Evolutionary conservation across 2,329 filamentous ascomycete genomes (phyloP).

Genomic region (Fonsecaea nubica): DNA sequence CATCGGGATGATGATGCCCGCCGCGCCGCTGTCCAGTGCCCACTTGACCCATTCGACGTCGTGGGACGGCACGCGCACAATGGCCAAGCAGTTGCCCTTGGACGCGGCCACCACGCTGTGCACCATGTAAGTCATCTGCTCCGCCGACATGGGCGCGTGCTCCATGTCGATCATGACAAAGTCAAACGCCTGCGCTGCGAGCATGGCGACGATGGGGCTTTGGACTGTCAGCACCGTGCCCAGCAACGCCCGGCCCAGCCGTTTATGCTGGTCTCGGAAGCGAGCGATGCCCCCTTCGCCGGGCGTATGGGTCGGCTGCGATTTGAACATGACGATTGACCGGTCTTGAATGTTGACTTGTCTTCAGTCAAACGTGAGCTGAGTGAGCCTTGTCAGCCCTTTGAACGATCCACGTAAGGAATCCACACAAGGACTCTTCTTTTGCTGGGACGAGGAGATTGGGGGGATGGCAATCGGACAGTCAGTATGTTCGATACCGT

Average conservation of each 20-base stretch:
- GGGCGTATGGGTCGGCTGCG: neutral
- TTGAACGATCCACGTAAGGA: neutral
- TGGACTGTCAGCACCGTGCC: constrained; percentile 7
- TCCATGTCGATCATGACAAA: constrained; percentile 62
- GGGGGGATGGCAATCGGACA: neutral
- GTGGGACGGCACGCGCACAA: constrained; percentile 59
- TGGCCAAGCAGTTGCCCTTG: constrained; percentile 48
- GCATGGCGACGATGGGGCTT: constrained; percentile 7
- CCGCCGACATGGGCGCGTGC: constrained; percentile 62
- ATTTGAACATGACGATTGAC: neutral
- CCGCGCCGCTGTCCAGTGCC: constrained; percentile 64
- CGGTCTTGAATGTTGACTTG: neutral
- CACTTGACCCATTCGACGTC: constrained; percentile 68
- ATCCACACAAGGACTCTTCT: neutral
- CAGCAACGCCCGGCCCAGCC: constrained; percentile 2
- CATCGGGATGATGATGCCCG: constrained; percentile 63
- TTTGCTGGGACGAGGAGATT: neutral
- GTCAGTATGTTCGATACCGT: neutral
- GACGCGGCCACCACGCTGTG: constrained; percentile 49
- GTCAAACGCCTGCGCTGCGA: constrained; percentile 47
- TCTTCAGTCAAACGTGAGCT: neutral
- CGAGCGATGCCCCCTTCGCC: neutral
- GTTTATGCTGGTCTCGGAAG: constrained; percentile 3
- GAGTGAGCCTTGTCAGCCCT: neutral
- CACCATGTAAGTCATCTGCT: constrained; percentile 42